Conservation (phyloP, 2,329 filamentous ascomycete species). For the Colletotrichum liriopes region DNA sequence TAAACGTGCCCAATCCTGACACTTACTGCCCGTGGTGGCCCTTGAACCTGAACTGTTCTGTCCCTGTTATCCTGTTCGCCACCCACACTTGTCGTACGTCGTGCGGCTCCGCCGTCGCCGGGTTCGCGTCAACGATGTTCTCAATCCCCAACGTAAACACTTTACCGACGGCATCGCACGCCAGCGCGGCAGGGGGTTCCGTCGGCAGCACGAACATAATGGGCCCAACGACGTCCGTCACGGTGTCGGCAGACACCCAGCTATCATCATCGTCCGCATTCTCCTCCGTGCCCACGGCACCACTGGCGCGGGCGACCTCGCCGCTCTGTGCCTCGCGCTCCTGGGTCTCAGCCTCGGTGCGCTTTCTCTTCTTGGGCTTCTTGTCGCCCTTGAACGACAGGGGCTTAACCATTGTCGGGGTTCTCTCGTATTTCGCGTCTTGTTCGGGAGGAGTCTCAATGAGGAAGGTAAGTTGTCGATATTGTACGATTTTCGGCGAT, state of each 20-base stretch:
- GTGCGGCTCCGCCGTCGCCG: slow-evolving; percentile 91
- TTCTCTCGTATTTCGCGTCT: not conserved
- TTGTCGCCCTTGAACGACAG: slow-evolving; percentile 98
- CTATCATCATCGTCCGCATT: slow-evolving; percentile 79
- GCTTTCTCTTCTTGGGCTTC: slow-evolving; percentile 93
- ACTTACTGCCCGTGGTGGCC: slow-evolving; percentile 87
- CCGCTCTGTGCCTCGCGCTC: slow-evolving; percentile 27
- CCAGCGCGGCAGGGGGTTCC: slow-evolving; percentile 80
- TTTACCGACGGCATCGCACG: slow-evolving; percentile 88
- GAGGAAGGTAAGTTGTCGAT: slow-evolving; percentile 20
- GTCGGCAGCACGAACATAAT: slow-evolving; percentile 87
- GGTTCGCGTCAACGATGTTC: slow-evolving; percentile 89
- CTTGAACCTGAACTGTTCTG: slow-evolving; percentile 87
- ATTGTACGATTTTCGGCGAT: slow-evolving; percentile 17
- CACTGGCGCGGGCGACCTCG: slow-evolving; percentile 51
- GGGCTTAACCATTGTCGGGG: slow-evolving; percentile 82
- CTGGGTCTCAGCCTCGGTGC: slow-evolving; percentile 67
- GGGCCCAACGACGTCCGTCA: slow-evolving; percentile 84
- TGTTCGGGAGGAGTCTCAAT: slow-evolving; percentile 2
- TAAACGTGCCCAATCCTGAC: not conserved
- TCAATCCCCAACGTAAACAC: slow-evolving; percentile 87
- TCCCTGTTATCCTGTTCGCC: slow-evolving; percentile 86
- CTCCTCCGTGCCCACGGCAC: slow-evolving; percentile 47
- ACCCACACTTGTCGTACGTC: slow-evolving; percentile 98
- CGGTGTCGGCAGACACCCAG: slow-evolving; percentile 89